Evolutionary conservation across 306 rosid genomes (phyloP).

Genomic region (Pterocarpus macrocarpus): DNA sequence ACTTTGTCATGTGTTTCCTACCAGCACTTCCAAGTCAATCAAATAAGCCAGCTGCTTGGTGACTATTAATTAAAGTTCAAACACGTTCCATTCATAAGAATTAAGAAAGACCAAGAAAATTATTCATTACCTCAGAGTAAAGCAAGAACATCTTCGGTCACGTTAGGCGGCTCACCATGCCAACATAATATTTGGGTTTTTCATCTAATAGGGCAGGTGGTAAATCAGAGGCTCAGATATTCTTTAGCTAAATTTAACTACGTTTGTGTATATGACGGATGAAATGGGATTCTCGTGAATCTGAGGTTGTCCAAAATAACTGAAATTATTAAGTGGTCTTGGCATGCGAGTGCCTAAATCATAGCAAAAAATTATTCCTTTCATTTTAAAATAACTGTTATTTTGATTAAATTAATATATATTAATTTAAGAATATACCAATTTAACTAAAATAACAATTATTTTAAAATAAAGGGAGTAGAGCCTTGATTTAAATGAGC

Average conservation of each 20-base stretch:
- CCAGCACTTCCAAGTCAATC: conserved; percentile 39
- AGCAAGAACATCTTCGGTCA: conserved; percentile 12
- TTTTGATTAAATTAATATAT: too few relatives aligned
- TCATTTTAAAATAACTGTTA: too few relatives aligned
- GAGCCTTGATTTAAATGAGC: too few relatives aligned
- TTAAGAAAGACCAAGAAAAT: neutral
- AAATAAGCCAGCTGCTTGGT: neutral
- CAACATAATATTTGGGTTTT: neutral
- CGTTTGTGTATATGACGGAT: neutral
- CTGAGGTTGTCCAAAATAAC: neutral
- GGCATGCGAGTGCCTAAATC: too few relatives aligned
- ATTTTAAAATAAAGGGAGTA: too few relatives aligned
- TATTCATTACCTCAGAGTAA: neutral
- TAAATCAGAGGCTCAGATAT: neutral
- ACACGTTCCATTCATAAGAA: neutral
- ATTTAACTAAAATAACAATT: too few relatives aligned
- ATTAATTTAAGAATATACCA: too few relatives aligned
- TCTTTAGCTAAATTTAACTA: neutral
- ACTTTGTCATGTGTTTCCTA: neutral
- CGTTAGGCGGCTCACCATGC: conserved; percentile 1
- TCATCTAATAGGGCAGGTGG: neutral
- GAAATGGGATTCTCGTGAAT: conserved; percentile 22
- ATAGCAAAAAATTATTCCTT: too few relatives aligned
- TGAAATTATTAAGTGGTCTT: neutral
- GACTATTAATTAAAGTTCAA: conserved; percentile 32